Evolutionary conservation across 345 rosid species (phyloP), one percentile per base, ranked within the genome.

Genomic region (Laguncularia racemosa): DNA sequence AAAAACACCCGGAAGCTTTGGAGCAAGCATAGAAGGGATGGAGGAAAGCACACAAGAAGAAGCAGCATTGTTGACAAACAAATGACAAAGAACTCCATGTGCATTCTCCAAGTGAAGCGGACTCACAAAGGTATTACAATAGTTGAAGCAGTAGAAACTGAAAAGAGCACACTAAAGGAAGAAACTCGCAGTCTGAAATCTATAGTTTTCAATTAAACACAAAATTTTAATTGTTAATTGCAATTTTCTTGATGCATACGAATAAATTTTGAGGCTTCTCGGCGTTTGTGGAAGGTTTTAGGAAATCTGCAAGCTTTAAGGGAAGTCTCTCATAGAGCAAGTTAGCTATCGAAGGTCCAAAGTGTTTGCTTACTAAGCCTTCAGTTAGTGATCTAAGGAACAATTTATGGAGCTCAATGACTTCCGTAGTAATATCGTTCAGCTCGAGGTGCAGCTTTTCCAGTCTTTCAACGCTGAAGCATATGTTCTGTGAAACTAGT

Each of bases 241-340:
- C 40, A 9, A 33, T 17, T 38, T 63, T 33, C 20, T 53, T 55
- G 16, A 55, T 16, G 19, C 53, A 20, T 6, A 62, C n/a, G 16
- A 63, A 56, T 26, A 63, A 15, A 1, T 55, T 14, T 15, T 15
- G 45, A 5, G 52, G 13, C 46, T 48, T 62, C 46, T 53, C n/a
- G 11, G 17, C 13, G n/a, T 54, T 38, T 6, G 53, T 18, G 13
- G 38, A 54, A 17, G 12, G 14, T 15, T 49, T 28, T n/a, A 17
- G 14, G 20, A 28, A 62, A 0, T 57, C 49, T 12, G 44, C 63
- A 2, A 66, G 26, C 61, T 71, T 76, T 43, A 45, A 17, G 0
- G 67, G 46, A 19, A 63, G 62, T 16, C 72, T 69, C 40, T 59
- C 46, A 28, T 71, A 74, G 55, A 71, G 55, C 5, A 54, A 65